Percentiles rank a stretch among this genome's conserved stretches.
Conservation (phyloP, 257 asterid species). For the Paulownia fortunei region DNA sequence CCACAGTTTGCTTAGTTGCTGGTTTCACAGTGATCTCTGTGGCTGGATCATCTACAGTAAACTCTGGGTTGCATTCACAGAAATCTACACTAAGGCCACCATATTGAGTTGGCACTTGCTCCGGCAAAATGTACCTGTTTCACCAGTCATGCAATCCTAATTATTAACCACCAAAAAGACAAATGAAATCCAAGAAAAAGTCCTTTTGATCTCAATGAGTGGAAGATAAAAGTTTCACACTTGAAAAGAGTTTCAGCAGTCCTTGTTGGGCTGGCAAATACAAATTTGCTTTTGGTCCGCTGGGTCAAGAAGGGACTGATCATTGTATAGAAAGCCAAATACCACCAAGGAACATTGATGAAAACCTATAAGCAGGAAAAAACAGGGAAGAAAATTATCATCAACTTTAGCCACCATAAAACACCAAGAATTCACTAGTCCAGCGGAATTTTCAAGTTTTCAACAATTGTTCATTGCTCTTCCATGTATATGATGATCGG, state of each 20-base stretch:
- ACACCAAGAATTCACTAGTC: not conserved
- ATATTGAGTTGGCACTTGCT: constrained; percentile 84
- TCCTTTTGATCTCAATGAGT: not conserved
- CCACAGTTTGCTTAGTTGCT: constrained; percentile 84
- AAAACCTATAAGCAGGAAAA: constrained; percentile 60
- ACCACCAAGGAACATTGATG: constrained; percentile 99
- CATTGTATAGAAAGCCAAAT: constrained; percentile 87
- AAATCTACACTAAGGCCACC: constrained; percentile 88
- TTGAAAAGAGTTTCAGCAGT: constrained; percentile 87
- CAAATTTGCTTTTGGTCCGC: constrained; percentile 89
- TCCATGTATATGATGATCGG: not conserved
- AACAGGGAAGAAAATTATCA: not conserved
- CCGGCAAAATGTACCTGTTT: constrained; percentile 76
- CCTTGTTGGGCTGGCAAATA: constrained; percentile 74
- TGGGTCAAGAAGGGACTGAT: constrained; percentile 91
- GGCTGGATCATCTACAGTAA: constrained; percentile 77
- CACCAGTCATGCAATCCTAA: constrained; percentile 24
- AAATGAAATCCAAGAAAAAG: not conserved
- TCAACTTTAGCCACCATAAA: constrained; percentile 1
- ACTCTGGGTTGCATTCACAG: constrained; percentile 94
- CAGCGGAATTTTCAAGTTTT: not conserved
- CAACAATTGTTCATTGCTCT: not conserved
- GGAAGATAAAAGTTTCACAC: constrained; percentile 44
- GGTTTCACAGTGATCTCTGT: constrained; percentile 79
- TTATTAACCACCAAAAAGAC: not conserved